Evolutionary conservation across 1,284 basidiomycete species (phyloP), one percentile per base, ranked within the genome.

Genomic region (Moesziomyces antarcticus): DNA sequence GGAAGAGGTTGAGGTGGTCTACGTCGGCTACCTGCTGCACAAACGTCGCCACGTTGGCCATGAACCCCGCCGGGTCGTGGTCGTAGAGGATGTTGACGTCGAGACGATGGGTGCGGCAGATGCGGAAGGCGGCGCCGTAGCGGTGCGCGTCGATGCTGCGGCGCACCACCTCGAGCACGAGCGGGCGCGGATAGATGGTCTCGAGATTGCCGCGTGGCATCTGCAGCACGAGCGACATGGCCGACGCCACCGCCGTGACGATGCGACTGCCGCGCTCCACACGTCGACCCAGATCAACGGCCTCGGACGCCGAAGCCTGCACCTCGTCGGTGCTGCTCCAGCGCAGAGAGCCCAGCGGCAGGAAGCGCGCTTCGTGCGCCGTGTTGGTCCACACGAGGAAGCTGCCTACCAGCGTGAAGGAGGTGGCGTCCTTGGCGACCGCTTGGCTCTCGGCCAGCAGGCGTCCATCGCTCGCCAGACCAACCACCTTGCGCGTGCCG

Each of bases 191-290:
- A 78, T 91, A 93, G 58, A 99, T 91, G 0, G 94, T 97, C 86
- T 99, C 97, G 56, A 99, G 84, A 84, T 99, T 99, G 0, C 97
- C 97, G 74, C 97, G 87, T 0, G 96, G 97, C 94, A 99, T 99
- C 86, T 99, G 97, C 14, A 99, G 86, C 1, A 99, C 72, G 13
- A 84, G 64, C 20, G 80, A 91, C 93, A 97, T 98, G 9, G 89
- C 86, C 68, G 73, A 74, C 4, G 82, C 76, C 18, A 81, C 75
- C 1, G 82, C 74, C 3, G 74, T 73, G 35, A 84, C 79, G 35
- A 84, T 81, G 9, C 77, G 68, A 49, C 77, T 76, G 27, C 82
- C 82, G 2, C 82, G 78, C 68, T 84, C 82, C 2, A 84, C 71
- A 25, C 79, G 60, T 20, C 82, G 62, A n/a, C 73, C 69, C 3